Evolutionary conservation across 148 eudicot genomes (phyloP), one percentile per base, ranked within the genome.

Genomic region (Diospyros lotus): DNA sequence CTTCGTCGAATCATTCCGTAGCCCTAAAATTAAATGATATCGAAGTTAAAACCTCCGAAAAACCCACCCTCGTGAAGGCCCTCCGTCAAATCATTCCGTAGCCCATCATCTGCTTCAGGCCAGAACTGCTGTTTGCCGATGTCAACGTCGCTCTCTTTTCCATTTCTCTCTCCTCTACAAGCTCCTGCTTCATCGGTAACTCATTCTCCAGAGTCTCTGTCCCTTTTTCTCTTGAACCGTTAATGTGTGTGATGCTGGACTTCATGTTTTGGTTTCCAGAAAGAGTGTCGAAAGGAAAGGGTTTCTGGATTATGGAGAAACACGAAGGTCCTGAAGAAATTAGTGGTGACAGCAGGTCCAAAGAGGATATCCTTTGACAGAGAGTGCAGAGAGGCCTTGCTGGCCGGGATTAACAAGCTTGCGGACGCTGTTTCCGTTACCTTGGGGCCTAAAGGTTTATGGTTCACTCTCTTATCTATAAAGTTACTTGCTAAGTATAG

Each of bases 401-500:
- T 79, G 75, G 81, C 88, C 72, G 97, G 99, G 58, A 80, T 92
- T 15, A 79, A 92, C 84, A 95, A 92, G 83, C 96, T 94, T 77
- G 96, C 97, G 69, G 96, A 94, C 87, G 94, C 96, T 80, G 99
- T 93, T 84, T 90, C 99, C 69, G 91, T 95, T 44, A 95, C 98
- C 45, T 76, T 95, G 75, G 98, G 98, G 46, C 98, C 98, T 63
- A 95, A 83, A 95, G 98, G 98, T 95, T 64, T 72, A 17, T 52
- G 41, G 41, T n/a, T 66, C 58, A 46, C 44, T 5, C 50, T 44
- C 54, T 50, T 56, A 38, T 63, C 39, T 15, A 2, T 17, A 40
- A 41, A 63, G 5, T 9, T 63, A 59, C n/a, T n/a, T 40, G 43
- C 48, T 15, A 14, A 1, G 10, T 69, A 60, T 14, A 39, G 41